Evolutionary conservation across 768 basidiomycete genomes (phyloP).

Genomic region (Termitomyces sp.): DNA sequence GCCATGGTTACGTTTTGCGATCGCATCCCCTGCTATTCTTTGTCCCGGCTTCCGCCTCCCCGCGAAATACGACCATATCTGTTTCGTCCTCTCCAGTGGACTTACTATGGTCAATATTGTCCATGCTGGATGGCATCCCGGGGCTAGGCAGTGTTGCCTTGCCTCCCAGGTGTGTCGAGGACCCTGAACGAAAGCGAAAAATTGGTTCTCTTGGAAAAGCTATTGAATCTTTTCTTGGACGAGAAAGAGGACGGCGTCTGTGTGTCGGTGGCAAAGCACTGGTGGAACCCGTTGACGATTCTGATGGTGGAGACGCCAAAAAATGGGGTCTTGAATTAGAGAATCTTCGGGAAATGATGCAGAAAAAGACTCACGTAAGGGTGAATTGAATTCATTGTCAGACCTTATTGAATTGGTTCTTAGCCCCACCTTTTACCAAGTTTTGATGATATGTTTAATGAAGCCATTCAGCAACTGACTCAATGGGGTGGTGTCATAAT

Average conservation of each 20-base stretch:
- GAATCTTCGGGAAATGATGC: conserved; percentile 50
- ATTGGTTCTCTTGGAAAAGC: conserved; percentile 73
- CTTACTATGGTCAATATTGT: conserved; percentile 40
- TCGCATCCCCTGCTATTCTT: conserved; percentile 55
- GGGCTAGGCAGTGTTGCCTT: conserved; percentile 73
- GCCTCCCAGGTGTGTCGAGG: conserved; percentile 71
- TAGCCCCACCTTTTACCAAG: conserved; percentile 49
- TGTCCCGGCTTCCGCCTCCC: conserved; percentile 31
- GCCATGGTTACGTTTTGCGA: conserved; percentile 59
- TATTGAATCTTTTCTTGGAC: conserved; percentile 57
- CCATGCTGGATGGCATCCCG: conserved; percentile 62
- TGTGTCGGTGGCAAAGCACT: conserved; percentile 47
- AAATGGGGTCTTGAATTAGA: conserved; percentile 70
- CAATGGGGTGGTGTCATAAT: conserved; percentile 70
- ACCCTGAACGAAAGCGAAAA: conserved; percentile 66
- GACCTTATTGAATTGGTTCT: conserved; percentile 1
- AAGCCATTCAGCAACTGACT: conserved; percentile 72
- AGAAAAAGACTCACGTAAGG: conserved; percentile 50
- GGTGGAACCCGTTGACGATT: conserved; percentile 27
- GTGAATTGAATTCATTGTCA: background rate
- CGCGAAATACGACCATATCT: conserved; percentile 30
- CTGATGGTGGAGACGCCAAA: conserved; percentile 64
- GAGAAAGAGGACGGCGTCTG: conserved; percentile 57
- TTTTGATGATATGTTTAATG: conserved; percentile 72
- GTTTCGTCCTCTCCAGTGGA: conserved; percentile 34